These are phyloP conservation scores for Lasiosphaeria ovina DNA, from an alignment of 495 filamentous ascomycete species.

Conservation along the genomic window DNA sequence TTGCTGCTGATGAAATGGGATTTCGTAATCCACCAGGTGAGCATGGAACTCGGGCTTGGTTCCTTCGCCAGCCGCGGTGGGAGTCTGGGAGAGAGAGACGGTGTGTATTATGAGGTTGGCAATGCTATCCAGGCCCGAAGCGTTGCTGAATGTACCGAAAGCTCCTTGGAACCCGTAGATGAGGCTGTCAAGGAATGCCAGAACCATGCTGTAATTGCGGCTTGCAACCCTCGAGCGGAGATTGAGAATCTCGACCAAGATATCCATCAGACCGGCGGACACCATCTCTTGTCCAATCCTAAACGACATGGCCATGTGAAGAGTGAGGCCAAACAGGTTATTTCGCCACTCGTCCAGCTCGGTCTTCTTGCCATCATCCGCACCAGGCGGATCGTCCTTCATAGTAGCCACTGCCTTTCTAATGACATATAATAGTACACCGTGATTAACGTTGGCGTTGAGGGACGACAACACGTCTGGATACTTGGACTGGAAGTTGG, in stretches of 20 bases:
- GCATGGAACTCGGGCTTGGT: slow-evolving; percentile 77
- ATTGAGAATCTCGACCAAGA: slow-evolving; percentile 85
- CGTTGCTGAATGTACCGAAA: slow-evolving; percentile 72
- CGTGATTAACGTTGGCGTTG: slow-evolving; percentile 92
- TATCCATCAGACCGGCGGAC: slow-evolving; percentile 80
- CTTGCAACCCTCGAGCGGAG: slow-evolving; percentile 79
- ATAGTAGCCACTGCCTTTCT: slow-evolving; percentile 85
- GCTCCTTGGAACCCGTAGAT: slow-evolving; percentile 78
- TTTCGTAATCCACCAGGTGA: slow-evolving; percentile 81
- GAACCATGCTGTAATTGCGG: slow-evolving; percentile 72
- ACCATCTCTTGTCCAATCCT: slow-evolving; percentile 74
- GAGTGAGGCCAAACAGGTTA: slow-evolving; percentile 75
- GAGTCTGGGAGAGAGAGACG: slow-evolving; percentile 66
- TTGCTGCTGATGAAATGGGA: slow-evolving; percentile 89
- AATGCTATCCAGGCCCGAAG: slow-evolving; percentile 80
- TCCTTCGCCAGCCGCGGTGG: slow-evolving; percentile 63
- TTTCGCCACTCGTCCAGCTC: slow-evolving; percentile 77
- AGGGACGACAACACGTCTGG: slow-evolving; percentile 81
- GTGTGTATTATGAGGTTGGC: slow-evolving; percentile 80
- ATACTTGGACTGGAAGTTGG: slow-evolving; percentile 71
- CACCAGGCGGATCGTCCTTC: slow-evolving; percentile 54
- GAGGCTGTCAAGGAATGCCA: slow-evolving; percentile 82
- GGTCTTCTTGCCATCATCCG: slow-evolving; percentile 55
- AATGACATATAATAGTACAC: slow-evolving; percentile 89
- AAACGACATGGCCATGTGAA: slow-evolving; percentile 67